phyloP scores from a whole-genome alignment of 2,329 filamentous ascomycete genomes.

The Huntiella bhutanensis region DNA sequence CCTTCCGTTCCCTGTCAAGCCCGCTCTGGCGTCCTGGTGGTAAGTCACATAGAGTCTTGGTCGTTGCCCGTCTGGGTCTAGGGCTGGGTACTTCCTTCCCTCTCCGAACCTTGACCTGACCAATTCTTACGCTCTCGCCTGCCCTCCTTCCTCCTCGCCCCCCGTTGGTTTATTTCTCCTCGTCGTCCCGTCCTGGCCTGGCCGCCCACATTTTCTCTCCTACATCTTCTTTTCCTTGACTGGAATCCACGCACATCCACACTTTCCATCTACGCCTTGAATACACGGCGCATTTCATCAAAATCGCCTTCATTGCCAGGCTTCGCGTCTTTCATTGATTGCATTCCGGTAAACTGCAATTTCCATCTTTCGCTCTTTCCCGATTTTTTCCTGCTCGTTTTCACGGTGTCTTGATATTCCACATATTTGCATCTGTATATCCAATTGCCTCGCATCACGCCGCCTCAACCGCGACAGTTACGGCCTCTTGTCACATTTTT shows the following conservation, averaged over 20 bases:
- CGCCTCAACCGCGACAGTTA: no score
- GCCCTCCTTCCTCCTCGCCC: background rate
- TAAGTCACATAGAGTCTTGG: background rate
- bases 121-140: constrained; percentile 1
- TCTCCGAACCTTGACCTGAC: constrained; percentile 3
- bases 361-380: no score
- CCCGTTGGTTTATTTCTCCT: constrained; percentile 1
- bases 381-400: no score
- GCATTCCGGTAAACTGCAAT: no score
- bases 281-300: no score
- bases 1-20: background rate
- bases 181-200: constrained; percentile 1
- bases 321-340: background rate
- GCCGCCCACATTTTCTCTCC: background rate
- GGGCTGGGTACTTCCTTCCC: background rate
- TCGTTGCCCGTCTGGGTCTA: background rate
- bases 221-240: background rate
- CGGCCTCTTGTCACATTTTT: no score
- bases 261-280: no score
- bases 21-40: background rate
- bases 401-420: no score
- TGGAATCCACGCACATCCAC: no score
- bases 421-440: no score
- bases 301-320: background rate
- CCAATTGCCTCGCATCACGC: no score